A percentile compares a stretch with the other conserved stretches of the same genome.
phyloP scores from a whole-genome alignment of 2,329 filamentous ascomycete genomes.

The Clarireedia hainanense region DNA sequence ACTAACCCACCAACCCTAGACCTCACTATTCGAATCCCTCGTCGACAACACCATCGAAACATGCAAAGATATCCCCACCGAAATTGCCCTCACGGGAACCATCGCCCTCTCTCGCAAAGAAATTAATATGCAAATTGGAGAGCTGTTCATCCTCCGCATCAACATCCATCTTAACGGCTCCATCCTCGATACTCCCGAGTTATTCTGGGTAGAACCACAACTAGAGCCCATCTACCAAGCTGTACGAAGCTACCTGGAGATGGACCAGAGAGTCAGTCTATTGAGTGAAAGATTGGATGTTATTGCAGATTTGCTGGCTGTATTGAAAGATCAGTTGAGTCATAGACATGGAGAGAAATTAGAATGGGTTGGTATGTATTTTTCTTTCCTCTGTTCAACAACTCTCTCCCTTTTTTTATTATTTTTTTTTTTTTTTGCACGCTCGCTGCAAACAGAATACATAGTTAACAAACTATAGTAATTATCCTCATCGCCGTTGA shows the following conservation, averaged over 20 bases:
- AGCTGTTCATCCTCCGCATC: conserved; percentile 94
- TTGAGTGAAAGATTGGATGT: conserved; percentile 87
- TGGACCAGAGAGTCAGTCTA: conserved; percentile 88
- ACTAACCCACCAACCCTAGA: conserved; percentile 39
- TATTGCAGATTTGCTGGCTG: conserved; percentile 85
- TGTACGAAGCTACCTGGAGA: conserved; percentile 90
- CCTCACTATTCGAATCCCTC: conserved; percentile 90
- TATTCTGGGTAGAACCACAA: conserved; percentile 98
- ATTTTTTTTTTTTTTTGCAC: neutral
- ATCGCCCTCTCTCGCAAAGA: conserved; percentile 80
- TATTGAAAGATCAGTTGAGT: conserved; percentile 90
- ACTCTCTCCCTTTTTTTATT: neutral
- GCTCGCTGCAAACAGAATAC: neutral
- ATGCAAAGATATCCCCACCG: conserved; percentile 85
- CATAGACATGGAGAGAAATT: conserved; percentile 86
- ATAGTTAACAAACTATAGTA: conserved; percentile 42
- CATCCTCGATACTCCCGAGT: conserved; percentile 89
- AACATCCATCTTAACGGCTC: conserved; percentile 97
- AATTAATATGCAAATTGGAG: conserved; percentile 99
- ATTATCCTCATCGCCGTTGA: conserved; percentile 94
- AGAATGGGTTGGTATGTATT: conserved; percentile 73
- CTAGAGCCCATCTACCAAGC: conserved; percentile 95
- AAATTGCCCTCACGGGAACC: conserved; percentile 87
- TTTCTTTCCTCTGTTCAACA: neutral
- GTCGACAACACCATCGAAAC: conserved; percentile 89